These are phyloP conservation scores for Sclerotiophoma versabilis DNA, from an alignment of 2,329 filamentous ascomycete species.

Conservation along the genomic window DNA sequence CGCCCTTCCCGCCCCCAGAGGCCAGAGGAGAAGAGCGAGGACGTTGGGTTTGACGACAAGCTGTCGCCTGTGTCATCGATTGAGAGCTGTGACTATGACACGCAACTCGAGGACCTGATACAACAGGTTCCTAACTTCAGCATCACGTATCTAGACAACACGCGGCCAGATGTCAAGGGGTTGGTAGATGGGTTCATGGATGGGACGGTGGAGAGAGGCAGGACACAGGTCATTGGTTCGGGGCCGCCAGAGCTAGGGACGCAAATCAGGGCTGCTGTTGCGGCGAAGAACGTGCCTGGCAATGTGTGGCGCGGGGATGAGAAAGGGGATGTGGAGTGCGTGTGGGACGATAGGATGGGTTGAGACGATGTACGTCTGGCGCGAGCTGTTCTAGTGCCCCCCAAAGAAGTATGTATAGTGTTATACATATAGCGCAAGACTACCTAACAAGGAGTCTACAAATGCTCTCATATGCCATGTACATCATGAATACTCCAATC, in stretches of 20 bases:
- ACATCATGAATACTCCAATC: slow-evolving; percentile 1
- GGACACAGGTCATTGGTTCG: slow-evolving; percentile 33
- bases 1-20: not conserved
- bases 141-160: slow-evolving; percentile 30
- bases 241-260: slow-evolving; percentile 34
- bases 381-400: no score
- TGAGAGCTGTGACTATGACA: slow-evolving; percentile 1
- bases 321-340: slow-evolving; percentile 32
- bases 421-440: slow-evolving; percentile 1
- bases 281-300: slow-evolving; percentile 25
- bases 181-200: slow-evolving; percentile 26
- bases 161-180: slow-evolving; percentile 20
- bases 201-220: slow-evolving; percentile 23
- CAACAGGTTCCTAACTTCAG: slow-evolving; percentile 23
- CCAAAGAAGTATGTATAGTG: not conserved
- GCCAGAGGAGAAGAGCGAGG: slow-evolving; percentile 4
- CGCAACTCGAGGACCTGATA: slow-evolving; percentile 16
- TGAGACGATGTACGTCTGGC: no score
- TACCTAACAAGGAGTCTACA: not conserved
- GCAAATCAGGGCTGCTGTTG: slow-evolving; percentile 36
- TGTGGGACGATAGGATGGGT: slow-evolving; percentile 43
- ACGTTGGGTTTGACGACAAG: not conserved
- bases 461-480: slow-evolving; percentile 7
- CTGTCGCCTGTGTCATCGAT: slow-evolving; percentile 3
- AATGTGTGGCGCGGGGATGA: slow-evolving; percentile 39